A percentile compares a stretch with the other conserved stretches of the same genome.
phyloP scores from a whole-genome alignment of 2,329 filamentous ascomycete genomes.

The Trichoderma sp. region DNA sequence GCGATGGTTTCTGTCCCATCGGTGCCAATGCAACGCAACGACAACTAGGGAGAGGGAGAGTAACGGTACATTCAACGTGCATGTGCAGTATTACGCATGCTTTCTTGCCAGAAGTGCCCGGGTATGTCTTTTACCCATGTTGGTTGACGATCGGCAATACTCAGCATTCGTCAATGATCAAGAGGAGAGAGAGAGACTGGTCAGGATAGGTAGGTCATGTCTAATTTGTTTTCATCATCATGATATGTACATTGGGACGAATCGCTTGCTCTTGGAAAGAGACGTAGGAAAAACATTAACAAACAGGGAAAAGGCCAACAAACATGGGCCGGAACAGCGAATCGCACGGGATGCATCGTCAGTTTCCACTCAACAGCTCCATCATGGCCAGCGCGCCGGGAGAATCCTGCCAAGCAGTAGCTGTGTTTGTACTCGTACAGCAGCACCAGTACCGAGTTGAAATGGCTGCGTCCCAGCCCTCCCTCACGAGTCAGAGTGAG shows the following conservation, averaged over 20 bases:
- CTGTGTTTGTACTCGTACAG: neutral
- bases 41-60: neutral
- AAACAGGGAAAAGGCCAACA: neutral
- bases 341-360: neutral
- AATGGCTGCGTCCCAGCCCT: neutral
- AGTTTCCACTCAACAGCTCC: neutral
- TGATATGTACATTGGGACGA: neutral
- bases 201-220: neutral
- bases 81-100: neutral
- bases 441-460: neutral
- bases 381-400: neutral
- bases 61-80: neutral
- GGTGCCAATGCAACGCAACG: neutral
- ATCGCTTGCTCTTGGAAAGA: neutral
- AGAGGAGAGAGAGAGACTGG: neutral
- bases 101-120: neutral
- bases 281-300: neutral
- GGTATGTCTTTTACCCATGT: neutral
- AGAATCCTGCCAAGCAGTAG: neutral
- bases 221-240: neutral
- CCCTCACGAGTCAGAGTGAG: constrained; percentile 23
- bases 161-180: neutral
- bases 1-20: neutral
- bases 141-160: neutral
- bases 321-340: neutral